Conservation (phyloP, 257 asterid genomes). For the Petrea volubilis region DNA sequence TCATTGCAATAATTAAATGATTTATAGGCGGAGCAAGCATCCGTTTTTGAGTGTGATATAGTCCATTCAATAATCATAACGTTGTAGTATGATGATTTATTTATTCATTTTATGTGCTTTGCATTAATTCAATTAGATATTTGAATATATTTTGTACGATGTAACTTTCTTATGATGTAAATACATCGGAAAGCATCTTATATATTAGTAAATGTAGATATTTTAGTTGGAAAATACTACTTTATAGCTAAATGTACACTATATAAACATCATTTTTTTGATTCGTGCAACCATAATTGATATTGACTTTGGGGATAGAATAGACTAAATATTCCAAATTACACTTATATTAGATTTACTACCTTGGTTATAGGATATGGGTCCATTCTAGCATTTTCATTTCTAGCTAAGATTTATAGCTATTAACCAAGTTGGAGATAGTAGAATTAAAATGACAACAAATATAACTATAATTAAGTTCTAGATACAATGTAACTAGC, state of each 20-base stretch:
- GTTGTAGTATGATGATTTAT: too few relatives aligned
- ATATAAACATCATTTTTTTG: too few relatives aligned
- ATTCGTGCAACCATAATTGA: neutral
- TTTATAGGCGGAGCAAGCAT: too few relatives aligned
- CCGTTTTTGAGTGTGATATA: too few relatives aligned
- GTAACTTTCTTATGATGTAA: too few relatives aligned
- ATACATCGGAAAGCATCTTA: neutral
- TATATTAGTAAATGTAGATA: neutral
- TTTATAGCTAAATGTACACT: too few relatives aligned
- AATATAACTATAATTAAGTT: neutral
- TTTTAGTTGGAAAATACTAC: too few relatives aligned
- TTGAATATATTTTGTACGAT: too few relatives aligned
- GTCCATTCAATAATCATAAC: too few relatives aligned
- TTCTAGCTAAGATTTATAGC: conserved; percentile 2
- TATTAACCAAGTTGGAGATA: conserved; percentile 5
- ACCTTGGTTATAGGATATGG: neutral
- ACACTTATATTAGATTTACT: neutral
- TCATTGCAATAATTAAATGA: too few relatives aligned
- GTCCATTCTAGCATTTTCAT: conserved; percentile 16
- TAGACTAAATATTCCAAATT: neutral
- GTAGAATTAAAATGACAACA: neutral
- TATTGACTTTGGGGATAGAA: conserved; percentile 11
- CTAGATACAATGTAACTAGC: neutral
- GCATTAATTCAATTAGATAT: too few relatives aligned
- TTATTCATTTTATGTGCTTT: too few relatives aligned